Base-by-base conservation (phyloP, 805 yeast species). In the Saccharomycopsis javanensis region DNA sequence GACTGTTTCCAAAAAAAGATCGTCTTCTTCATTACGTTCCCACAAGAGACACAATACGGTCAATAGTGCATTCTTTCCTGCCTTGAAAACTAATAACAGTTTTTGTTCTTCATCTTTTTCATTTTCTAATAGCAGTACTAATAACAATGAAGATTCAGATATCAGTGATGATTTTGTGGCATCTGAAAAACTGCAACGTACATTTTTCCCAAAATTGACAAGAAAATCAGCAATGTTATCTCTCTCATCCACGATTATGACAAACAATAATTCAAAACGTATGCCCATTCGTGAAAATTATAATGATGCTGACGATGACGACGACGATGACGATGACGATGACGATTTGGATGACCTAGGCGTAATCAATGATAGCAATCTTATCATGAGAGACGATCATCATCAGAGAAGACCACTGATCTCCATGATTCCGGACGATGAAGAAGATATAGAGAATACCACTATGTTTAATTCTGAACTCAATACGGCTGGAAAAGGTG, bases 1-100 rank as follows among this genome's bases (percentile, higher is more conserved):
- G 23, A 16, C 48, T 8, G 25, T 42, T 5, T 42, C 48, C 18
- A 42, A 42, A 11, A 42, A 42, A 23, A 42, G 48, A 42, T 42
- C 48, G 18, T 42, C 48, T 11, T 42, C 48, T 8, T 42, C 48
- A 42, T 33, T 34, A n/a, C 46, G 37, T 51, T 8, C 42, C n/a
- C 46, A 51, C 18, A 35, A 51, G 23, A 37, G 54, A 20, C 46
- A 51, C 46, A 34, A 51, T 33, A 35, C 46, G 13, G 42, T 34
- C n/a, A 37, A 25, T n/a, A 35, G 46, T 11, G 54, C 31, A 20
- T 35, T 35, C 23, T 34, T 27, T 31, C 42, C 35, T 18, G 53
- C 53, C 10, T 50, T 33, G 20, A 33, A 30, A 20, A 27, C 35
- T 2, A 27, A 23, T 10, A 18, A 50, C 18, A 33, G 53, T 27